phyloP scores from a whole-genome alignment of 148 eudicot species.

The Rhododendron kiyosumense region DNA sequence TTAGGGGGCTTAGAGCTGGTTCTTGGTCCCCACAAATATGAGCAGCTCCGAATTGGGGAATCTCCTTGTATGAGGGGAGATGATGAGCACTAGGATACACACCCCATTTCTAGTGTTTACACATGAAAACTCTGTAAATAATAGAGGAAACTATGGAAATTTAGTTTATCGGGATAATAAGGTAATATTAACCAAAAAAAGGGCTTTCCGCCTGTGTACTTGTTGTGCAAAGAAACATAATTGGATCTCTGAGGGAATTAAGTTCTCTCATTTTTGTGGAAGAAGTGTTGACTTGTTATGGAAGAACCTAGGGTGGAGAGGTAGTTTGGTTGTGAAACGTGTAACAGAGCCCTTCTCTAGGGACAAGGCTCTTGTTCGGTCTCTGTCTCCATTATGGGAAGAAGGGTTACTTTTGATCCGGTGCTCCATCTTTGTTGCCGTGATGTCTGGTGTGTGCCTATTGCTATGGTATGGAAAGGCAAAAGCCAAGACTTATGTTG shows the following conservation, averaged over 20 bases:
- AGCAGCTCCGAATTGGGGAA: slow-evolving; percentile 16
- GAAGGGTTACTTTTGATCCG: slow-evolving; percentile 80
- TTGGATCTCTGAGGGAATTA: slow-evolving; percentile 61
- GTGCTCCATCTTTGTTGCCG: slow-evolving; percentile 72
- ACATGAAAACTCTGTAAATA: slow-evolving; percentile 29
- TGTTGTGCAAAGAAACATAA: slow-evolving; percentile 57
- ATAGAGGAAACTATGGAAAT: slow-evolving; percentile 32
- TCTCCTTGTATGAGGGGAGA: slow-evolving; percentile 19
- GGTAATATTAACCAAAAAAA: slow-evolving; percentile 24
- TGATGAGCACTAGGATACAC: slow-evolving; percentile 54
- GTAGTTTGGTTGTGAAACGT: slow-evolving; percentile 54
- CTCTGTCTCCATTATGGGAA: slow-evolving; percentile 69
- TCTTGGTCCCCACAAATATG: slow-evolving; percentile 52
- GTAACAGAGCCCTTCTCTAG: slow-evolving; percentile 55
- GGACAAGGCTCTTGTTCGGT: slow-evolving; percentile 49
- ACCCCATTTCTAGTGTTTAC: slow-evolving; percentile 64
- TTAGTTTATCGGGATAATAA: slow-evolving; percentile 23
- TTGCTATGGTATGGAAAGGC: slow-evolving; percentile 82
- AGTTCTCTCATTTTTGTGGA: slow-evolving; percentile 78
- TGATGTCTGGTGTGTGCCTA: slow-evolving; percentile 83
- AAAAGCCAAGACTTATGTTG: slow-evolving; percentile 71
- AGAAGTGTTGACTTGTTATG: slow-evolving; percentile 53
- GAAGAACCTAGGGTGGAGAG: slow-evolving; percentile 47
- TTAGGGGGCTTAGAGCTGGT: slow-evolving; percentile 45
- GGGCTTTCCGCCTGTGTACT: slow-evolving; percentile 26